Evolutionary conservation across 2,329 filamentous ascomycete species (phyloP), one percentile per base, ranked within the genome.

Genomic region (Tolypocladium ophioglossoides): DNA sequence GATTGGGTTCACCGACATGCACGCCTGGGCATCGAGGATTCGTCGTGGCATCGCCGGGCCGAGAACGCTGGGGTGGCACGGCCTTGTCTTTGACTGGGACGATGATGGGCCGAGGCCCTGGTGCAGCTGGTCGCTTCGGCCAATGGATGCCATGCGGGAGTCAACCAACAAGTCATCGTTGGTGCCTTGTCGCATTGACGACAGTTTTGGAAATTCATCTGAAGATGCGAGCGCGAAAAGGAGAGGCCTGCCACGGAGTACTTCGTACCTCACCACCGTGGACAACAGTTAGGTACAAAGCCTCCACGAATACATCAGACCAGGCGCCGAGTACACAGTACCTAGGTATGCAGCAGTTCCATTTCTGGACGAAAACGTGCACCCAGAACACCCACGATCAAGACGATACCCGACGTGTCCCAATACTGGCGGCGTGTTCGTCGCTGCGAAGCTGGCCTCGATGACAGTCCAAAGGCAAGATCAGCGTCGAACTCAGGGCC

Each of bases 401-500:
- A 12, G 34, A 16, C 34, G 12, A 35, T 35, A 30, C 7, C 30
- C 30, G 30, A 30, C 30, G 30, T 30, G 41, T 46, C n/a, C 41
- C 14, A 24, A 46, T 46, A n/a, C 41, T 30, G 30, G 8, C 30
- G 46, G 34, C 56, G 46, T 24, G 27, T 30, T 6, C 2, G 24
- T 47, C 14, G 41, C 24, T 10, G 24, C 41, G 16, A 47, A n/a
- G 24, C 24, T 44, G 22, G 52, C 24, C 48, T 59, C 66, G 69
- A 71, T 70, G 68, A 62, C 62, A 57, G 58, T 54, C 60, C 58
- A 65, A 71, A 71, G 64, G n/a, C 60, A 56, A 71, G 69, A 71
- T 71, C 57, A 41, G 24, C 44, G 22, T 41, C 52, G 27, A 20
- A 3, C 7, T 20, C 24, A 12, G 44, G 10, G 11, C n/a, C 44